Base-by-base conservation (phyloP, 2,329 filamentous ascomycete species). In the Xylaria sp. region DNA sequence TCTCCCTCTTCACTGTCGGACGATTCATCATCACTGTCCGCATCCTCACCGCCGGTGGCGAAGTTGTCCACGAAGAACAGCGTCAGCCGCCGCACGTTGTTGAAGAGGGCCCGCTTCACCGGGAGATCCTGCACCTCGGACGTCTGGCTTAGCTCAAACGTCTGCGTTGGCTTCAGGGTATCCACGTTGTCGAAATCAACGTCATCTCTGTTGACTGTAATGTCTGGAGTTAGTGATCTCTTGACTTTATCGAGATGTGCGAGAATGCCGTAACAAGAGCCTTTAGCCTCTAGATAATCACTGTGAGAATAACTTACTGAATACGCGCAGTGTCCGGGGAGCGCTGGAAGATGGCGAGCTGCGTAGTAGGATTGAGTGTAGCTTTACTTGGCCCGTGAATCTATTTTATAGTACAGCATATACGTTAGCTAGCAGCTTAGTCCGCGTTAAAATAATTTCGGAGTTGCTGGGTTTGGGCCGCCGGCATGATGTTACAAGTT, bases 61-160 rank as follows among this genome's bases (percentile, higher is more conserved):
- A 95, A 97, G 78, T 98, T 99, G 79, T 98, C 93, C 76, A 93
- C 91, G 75, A 98, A 92, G 84, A 98, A 98, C 59, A 99, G 84
- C 15, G 91, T 89, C 70, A 99, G 84, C 23, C 87, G 90, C 57
- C 93, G 91, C n/a, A 94, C 94, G 32, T 91, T 92, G 74, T 92
- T 93, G 86, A 98, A 99, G 25, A 92, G 85, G 3, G 93, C 93
- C n/a, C 96, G 89, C 81, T 93, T 94, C 39, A 99, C 90, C 0
- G 92, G 67, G 23, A 73, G 86, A 79, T 98, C 95, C 80, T 97
- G 94, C 32, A 98, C 84, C 66, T 97, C 92, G 2, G 88, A 86
- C 4, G 92, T 94, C 78, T 92, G 93, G 3, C 92, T 92, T 0
- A 94, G 88, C n/a, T 85, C 78, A 51, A 91, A 84, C 61, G 94